A percentile compares a stretch with the other conserved stretches of the same genome.
Conservation (phyloP, 2,329 filamentous ascomycete genomes). For the Grosmannia clavigera region DNA sequence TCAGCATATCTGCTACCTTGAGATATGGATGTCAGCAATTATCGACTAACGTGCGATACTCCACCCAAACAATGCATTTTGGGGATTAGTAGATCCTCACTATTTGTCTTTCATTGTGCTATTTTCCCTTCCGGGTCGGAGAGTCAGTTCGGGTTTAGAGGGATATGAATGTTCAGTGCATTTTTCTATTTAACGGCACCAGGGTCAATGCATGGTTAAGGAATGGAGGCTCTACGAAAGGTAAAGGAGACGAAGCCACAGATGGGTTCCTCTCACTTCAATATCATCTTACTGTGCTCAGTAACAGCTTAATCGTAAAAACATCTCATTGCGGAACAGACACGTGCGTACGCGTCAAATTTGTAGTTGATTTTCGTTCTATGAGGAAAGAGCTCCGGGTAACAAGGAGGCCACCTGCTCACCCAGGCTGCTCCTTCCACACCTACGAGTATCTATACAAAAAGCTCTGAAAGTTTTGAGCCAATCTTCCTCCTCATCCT, state of each 20-base stretch:
- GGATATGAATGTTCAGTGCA: neutral
- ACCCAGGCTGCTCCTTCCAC: neutral
- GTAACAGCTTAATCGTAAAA: neutral
- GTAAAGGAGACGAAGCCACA: neutral
- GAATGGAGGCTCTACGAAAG: neutral
- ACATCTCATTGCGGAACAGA: neutral
- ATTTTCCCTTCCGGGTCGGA: neutral
- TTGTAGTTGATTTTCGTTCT: neutral
- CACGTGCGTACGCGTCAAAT: conserved; percentile 6
- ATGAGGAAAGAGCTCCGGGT: conserved; percentile 1
- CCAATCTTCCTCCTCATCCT: no score
- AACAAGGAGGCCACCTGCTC: neutral
- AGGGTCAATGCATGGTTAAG: neutral
- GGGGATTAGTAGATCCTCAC: neutral
- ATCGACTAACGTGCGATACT: neutral
- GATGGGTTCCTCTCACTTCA: neutral
- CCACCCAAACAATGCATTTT: neutral
- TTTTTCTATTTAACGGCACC: neutral
- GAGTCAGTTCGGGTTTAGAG: neutral
- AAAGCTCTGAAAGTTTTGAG: neutral
- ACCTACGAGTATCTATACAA: neutral
- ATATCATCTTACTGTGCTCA: neutral
- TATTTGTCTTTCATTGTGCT: neutral
- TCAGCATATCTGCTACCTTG: neutral
- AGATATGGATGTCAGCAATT: neutral